phyloP scores from a whole-genome alignment of 73 alveolate genomes.

The Blepharisma stoltei region DNA sequence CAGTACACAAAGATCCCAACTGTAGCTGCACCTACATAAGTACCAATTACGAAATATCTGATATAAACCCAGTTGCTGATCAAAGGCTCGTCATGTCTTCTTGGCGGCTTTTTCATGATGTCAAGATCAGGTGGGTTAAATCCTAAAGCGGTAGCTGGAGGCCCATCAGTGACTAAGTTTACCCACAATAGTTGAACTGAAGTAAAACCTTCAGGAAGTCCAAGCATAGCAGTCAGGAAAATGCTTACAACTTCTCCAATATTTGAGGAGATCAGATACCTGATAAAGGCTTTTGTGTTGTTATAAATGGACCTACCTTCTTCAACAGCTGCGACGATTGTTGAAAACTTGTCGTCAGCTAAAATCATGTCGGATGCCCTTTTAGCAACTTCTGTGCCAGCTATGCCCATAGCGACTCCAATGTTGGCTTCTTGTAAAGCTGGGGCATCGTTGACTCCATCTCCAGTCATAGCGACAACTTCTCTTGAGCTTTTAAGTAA shows the following conservation, averaged over 20 bases:
- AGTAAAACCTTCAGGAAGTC: slow-evolving; percentile 97
- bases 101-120: slow-evolving; percentile 88
- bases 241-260: slow-evolving; percentile 98
- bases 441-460: slow-evolving; percentile 99
- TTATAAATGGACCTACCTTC: slow-evolving; percentile 99
- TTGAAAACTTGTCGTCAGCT: slow-evolving; percentile 98
- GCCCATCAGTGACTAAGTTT: slow-evolving; percentile 98
- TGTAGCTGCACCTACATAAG: slow-evolving; percentile 91
- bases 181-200: slow-evolving; percentile 99
- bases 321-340: slow-evolving; percentile 98
- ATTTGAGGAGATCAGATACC: slow-evolving; percentile 96
- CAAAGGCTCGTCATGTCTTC: slow-evolving; percentile 77
- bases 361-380: slow-evolving; percentile 98
- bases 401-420: slow-evolving; percentile 99
- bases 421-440: slow-evolving; percentile 98
- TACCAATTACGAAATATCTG: slow-evolving; percentile 73
- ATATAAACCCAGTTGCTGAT: slow-evolving; percentile 61
- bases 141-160: slow-evolving; percentile 97
- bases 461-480: slow-evolving; percentile 99
- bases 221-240: slow-evolving; percentile 97
- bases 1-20: slow-evolving; percentile 72
- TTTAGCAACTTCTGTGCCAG: slow-evolving; percentile 99
- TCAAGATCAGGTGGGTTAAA: slow-evolving; percentile 99
- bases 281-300: slow-evolving; percentile 97
- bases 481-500: slow-evolving; percentile 23